These are phyloP conservation scores for Ogataea populi-albae DNA, from an alignment of 805 yeast species.

Conservation along the genomic window DNA sequence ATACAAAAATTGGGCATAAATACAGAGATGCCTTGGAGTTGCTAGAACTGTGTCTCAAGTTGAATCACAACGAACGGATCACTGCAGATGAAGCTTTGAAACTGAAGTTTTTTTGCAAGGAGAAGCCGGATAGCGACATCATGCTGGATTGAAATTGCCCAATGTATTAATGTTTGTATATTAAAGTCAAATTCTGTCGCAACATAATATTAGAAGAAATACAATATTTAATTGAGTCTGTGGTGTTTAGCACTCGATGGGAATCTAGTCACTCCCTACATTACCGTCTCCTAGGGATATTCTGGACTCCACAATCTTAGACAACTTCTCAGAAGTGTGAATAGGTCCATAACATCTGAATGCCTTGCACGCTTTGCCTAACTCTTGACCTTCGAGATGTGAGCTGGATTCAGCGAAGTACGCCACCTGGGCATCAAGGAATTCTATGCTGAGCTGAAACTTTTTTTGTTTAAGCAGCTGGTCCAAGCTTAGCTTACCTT, in stretches of 20 bases:
- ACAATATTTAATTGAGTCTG: no score
- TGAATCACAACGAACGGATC: slow-evolving; percentile 57
- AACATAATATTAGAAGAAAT: no score
- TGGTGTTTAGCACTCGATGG: no score
- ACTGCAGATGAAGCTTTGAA: slow-evolving; percentile 55
- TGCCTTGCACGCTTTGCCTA: slow-evolving; percentile 45
- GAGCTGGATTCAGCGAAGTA: slow-evolving; percentile 38
- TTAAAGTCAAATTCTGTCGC: no score
- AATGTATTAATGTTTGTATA: no score
- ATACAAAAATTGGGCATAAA: slow-evolving; percentile 36
- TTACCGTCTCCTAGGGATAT: slow-evolving; percentile 33
- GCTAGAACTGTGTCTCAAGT: slow-evolving; percentile 53
- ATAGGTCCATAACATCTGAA: slow-evolving; percentile 68
- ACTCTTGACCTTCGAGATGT: slow-evolving; percentile 26
- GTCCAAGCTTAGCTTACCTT: slow-evolving; percentile 18
- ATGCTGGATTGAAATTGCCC: slow-evolving; percentile 22
- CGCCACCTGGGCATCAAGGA: slow-evolving; percentile 49
- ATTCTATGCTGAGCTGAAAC: slow-evolving; percentile 56
- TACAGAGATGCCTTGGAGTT: slow-evolving; percentile 50
- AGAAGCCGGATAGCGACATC: slow-evolving; percentile 23
- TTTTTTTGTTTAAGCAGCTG: slow-evolving; percentile 35
- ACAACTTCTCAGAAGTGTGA: slow-evolving; percentile 42
- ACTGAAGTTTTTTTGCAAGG: slow-evolving; percentile 57
- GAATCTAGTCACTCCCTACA: no score
- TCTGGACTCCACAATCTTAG: slow-evolving; percentile 39